Evolutionary conservation across 1,139 yeast species (phyloP).

Genomic region (Spathaspora sp.): DNA sequence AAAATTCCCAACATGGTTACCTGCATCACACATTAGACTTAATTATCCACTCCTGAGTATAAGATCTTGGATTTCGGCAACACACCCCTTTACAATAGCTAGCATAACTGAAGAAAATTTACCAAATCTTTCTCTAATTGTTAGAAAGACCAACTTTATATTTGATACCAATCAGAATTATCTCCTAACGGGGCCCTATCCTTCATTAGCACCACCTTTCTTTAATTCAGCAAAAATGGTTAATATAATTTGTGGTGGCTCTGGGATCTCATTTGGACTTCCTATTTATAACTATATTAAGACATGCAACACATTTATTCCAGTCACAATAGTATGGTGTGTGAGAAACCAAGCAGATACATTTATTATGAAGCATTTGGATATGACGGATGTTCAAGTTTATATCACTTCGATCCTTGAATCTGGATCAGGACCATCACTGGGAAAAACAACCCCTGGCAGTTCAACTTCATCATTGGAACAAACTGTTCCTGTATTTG

Average conservation of each 20-base stretch:
- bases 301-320: constrained; percentile 9
- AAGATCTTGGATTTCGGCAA: constrained; percentile 29
- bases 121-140: constrained; percentile 24
- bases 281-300: constrained; percentile 50
- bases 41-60: constrained; percentile 17
- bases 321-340: constrained; percentile 50
- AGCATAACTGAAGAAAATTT: constrained; percentile 15
- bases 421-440: neutral
- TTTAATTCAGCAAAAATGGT: constrained; percentile 50
- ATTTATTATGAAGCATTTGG: constrained; percentile 19
- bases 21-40: constrained; percentile 41
- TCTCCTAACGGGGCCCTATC: constrained; percentile 29
- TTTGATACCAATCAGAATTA: constrained; percentile 17
- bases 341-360: constrained; percentile 30
- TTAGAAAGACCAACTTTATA: constrained; percentile 20
- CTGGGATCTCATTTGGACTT: constrained; percentile 78
- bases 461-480: constrained; percentile 8
- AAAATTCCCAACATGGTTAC: constrained; percentile 26
- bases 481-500: constrained; percentile 13
- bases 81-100: constrained; percentile 42
- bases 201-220: constrained; percentile 26
- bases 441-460: neutral
- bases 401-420: constrained; percentile 17
- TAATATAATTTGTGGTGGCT: constrained; percentile 75
- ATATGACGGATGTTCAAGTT: constrained; percentile 16